Percentiles rank a stretch among this genome's conserved stretches.
Conservation (phyloP, 176 grass and related monocot genomes). For the Hsuehochloa calcarea region DNA sequence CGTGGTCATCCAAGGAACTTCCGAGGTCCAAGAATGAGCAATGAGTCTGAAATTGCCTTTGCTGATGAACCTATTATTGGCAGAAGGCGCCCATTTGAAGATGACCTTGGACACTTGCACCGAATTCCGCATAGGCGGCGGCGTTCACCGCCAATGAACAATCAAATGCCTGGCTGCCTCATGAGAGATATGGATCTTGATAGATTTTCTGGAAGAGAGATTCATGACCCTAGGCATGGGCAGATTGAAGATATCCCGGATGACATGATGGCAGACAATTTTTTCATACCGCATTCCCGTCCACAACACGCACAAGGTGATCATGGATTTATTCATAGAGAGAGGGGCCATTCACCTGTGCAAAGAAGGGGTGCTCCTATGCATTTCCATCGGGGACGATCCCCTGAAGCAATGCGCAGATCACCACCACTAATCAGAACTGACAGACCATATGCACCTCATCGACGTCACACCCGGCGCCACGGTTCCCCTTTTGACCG, state of each 20-base stretch:
- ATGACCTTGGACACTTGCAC: slow-evolving; percentile 30
- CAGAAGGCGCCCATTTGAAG: slow-evolving; percentile 35
- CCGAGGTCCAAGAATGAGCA: slow-evolving; percentile 34
- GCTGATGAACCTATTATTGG: slow-evolving; percentile 26
- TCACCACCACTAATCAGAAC: slow-evolving; percentile 46
- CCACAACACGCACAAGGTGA: slow-evolving; percentile 27
- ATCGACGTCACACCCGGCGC: slow-evolving; percentile 19
- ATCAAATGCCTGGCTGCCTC: slow-evolving; percentile 4
- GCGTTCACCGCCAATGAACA: slow-evolving; percentile 22
- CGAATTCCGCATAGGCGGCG: slow-evolving; percentile 18
- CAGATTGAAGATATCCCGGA: slow-evolving; percentile 34
- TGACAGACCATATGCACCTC: slow-evolving; percentile 26
- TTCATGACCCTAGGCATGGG: slow-evolving; percentile 26
- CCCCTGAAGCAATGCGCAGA: slow-evolving; percentile 44
- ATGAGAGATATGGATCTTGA: slow-evolving; percentile 41
- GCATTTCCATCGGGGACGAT: slow-evolving; percentile 43
- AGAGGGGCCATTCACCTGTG: slow-evolving; percentile 46
- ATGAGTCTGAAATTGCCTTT: slow-evolving; percentile 33
- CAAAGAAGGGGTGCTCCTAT: slow-evolving; percentile 38
- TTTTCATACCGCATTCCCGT: slow-evolving; percentile 26
- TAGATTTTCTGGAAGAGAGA: slow-evolving; percentile 22
- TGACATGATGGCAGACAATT: slow-evolving; percentile 47
- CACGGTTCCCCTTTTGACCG: slow-evolving; percentile 34
- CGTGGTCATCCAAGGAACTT: slow-evolving; percentile 41
- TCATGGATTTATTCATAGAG: slow-evolving; percentile 36